Evolutionary conservation across 1,139 yeast species (phyloP).

Genomic region (Geotrichum macrosporum): DNA sequence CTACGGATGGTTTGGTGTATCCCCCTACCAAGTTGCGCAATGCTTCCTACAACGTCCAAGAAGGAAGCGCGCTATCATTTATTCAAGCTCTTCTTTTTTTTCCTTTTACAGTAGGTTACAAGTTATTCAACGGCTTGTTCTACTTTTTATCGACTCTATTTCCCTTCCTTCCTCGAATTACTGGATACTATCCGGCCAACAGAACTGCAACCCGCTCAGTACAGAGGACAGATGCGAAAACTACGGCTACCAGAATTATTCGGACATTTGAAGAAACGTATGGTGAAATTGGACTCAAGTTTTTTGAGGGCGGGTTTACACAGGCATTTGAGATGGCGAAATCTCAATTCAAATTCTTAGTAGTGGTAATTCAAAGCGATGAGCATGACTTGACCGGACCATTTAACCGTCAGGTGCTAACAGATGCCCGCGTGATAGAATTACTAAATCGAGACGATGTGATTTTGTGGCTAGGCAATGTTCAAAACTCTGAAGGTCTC

Average conservation of each 20-base stretch:
- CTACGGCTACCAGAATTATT: constrained; percentile 41
- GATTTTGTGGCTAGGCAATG: constrained; percentile 85
- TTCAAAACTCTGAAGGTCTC: constrained; percentile 73
- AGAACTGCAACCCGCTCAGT: constrained; percentile 34
- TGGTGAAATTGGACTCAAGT: constrained; percentile 35
- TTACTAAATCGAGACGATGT: constrained; percentile 50
- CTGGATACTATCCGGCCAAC: constrained; percentile 39
- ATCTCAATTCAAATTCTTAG: constrained; percentile 60
- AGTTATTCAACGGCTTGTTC: constrained; percentile 32
- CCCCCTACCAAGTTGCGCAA: constrained; percentile 26
- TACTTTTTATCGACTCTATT: constrained; percentile 36
- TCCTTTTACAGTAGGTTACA: constrained; percentile 37
- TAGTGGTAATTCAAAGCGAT: constrained; percentile 70
- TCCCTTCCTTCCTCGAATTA: constrained; percentile 38
- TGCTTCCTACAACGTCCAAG: constrained; percentile 26
- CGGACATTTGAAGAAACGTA: constrained; percentile 41
- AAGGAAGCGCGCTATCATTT: constrained; percentile 28
- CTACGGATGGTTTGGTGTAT: constrained; percentile 23
- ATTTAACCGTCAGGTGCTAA: constrained; percentile 55
- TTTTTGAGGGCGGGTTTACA: constrained; percentile 70
- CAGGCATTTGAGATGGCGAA: constrained; percentile 69
- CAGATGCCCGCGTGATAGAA: constrained; percentile 50
- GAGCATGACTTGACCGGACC: constrained; percentile 59
- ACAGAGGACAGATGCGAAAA: constrained; percentile 40
- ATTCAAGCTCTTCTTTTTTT: constrained; percentile 33